These are phyloP conservation scores for Oxytropis ochrocephala DNA, from an alignment of 306 rosid species.

Conservation along the genomic window DNA sequence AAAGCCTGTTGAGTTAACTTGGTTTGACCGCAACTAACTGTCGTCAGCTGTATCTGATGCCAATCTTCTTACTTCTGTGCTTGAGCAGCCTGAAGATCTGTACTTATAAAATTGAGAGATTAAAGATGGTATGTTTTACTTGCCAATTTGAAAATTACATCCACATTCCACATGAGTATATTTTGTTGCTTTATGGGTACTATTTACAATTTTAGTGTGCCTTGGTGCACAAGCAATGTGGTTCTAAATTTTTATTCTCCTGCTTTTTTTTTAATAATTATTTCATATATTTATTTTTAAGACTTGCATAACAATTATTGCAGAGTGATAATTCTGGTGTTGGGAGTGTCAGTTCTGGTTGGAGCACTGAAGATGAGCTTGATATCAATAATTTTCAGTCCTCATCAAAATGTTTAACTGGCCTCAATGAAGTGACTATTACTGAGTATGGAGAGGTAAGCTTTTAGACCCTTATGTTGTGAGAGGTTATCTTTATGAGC, in stretches of 20 bases:
- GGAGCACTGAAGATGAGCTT: constrained; percentile 84
- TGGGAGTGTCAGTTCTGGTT: constrained; percentile 50
- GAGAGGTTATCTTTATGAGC: not conserved
- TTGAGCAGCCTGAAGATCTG: constrained; percentile 21
- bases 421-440: constrained; percentile 27
- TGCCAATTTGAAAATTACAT: constrained; percentile 11
- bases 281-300: not conserved
- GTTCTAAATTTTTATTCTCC: not conserved
- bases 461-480: not conserved
- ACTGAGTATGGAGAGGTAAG: constrained; percentile 48
- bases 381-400: constrained; percentile 61
- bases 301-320: constrained; percentile 12
- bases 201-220: not conserved
- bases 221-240: not conserved
- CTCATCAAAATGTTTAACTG: constrained; percentile 14
- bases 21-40: not conserved
- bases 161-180: not conserved
- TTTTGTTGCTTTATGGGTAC: constrained; percentile 11
- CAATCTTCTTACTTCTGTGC: constrained; percentile 2
- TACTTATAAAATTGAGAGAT: constrained; percentile 8
- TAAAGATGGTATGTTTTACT: constrained; percentile 33
- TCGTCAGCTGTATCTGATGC: not conserved
- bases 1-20: not conserved
- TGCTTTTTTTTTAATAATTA: not conserved
- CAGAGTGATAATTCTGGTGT: constrained; percentile 65